Base-by-base conservation (phyloP, 2,329 filamentous ascomycete species). In the Cercospora citrullina region DNA sequence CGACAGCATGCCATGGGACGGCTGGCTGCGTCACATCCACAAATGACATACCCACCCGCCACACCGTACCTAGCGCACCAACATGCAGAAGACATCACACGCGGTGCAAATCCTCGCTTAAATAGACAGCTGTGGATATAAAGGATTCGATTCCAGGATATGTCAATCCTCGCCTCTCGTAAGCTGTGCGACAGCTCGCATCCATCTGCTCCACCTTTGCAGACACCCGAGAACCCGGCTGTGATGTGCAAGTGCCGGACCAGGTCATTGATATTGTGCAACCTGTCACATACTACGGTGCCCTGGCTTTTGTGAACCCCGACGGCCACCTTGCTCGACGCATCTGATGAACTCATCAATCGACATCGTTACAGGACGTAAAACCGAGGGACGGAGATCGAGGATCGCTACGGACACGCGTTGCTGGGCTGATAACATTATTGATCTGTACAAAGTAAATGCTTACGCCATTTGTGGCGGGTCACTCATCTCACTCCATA, bases 141-240 rank as follows among this genome's bases (percentile, higher is more conserved):
- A 21, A 12, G 45, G 45, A 51, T 51, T 51, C 18, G 45, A 51
- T 51, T 5, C 45, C 42, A 48, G 42, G 45, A 51, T 51, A 51
- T 51, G 45, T 51, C 45, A 51, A 51, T 51, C 45, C 10, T 51
- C 18, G 18, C 21, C 45, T 21, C n/a, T 58, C 26, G 42, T 58
- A 61, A 59, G 64, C 42, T 36, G 63, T 51, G 63, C 53, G 45
- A 57, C 58, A 51, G 63, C 39, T 65, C 33, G 45, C 45, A 21
- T 51, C 45, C 10, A 23, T 51, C 45, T 51, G 45, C 45, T 51
- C 45, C 18, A 51, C 18, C 18, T 51, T 21, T 51, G 45, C 45
- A 21, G 18, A 21, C 45, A 51, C 45, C 45, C 45, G 45, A 51
- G 45, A 51, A 51, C 45, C 45, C 45, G 45, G 45, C 45, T 51